Base-by-base conservation (phyloP, 257 asterid genomes). In the Nicotiana knightiana region DNA sequence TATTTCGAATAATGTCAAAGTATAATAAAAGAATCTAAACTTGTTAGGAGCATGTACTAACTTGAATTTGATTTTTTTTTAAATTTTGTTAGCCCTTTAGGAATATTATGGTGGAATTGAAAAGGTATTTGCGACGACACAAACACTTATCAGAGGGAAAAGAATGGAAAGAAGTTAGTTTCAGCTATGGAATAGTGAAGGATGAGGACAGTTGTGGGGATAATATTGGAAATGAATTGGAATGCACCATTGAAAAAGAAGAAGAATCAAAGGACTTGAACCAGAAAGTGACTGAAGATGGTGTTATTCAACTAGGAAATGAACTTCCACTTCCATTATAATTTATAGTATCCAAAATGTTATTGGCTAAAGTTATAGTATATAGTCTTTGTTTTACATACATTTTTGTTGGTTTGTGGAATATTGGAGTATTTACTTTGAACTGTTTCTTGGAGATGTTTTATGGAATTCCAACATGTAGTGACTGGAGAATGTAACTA, bases 111-210 rank as follows among this genome's bases (percentile, higher is more conserved):
- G 88, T 89, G 5, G 97, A 90, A 82, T 91, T 93, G n/a, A 94
- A 91, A 87, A 91, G 85, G 67, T 91, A 93, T 81, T 21, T 90
- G 86, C 82, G 83, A n/a, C 88, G 97, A 18, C 91, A 94, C 37
- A 89, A 84, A 85, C 81, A 87, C 84, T 85, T 94, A 62, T 84
- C 80, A 0, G 84, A 37, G n/a, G 91, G 90, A 61, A 85, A 83
- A 21, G 91, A 84, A 81, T 94, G 98, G 98, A 88, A 53, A 85
- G 88, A 86, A 32, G 65, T 93, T 68, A 76, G 76, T 0, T 48
- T 82, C 46, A 82, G 86, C 80, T 93, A 93, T 85, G 97, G 98
- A 62, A 82, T 92, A 2, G 21, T 82, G 76, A 88, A 88, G 86
- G 93, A 82, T 46, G 91, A 85, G 16, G 76, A 57, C 84, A 21